Percentiles rank a stretch among this genome's conserved stretches.
Evolutionary conservation across 768 basidiomycete species (phyloP).

Genomic region (Pilatotrama ljubarskyi): DNA sequence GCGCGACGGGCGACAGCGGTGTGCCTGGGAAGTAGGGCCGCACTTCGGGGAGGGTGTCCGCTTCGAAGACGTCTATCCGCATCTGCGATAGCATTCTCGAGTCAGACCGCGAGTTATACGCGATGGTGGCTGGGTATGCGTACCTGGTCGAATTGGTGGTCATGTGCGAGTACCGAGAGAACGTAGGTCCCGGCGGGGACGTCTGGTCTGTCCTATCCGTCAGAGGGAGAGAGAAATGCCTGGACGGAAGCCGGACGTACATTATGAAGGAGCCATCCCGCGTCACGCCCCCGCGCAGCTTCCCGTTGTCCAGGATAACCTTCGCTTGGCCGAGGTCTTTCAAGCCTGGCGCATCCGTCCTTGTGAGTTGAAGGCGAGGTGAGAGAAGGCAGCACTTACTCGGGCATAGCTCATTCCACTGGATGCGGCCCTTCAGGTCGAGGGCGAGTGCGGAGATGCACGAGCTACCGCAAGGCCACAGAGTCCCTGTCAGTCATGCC

Average conservation of each 20-base stretch:
- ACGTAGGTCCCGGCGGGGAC: slow-evolving; percentile 71
- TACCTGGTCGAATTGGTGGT: slow-evolving; percentile 73
- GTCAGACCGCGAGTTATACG: background rate
- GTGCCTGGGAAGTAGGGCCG: slow-evolving; percentile 69
- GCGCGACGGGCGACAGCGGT: slow-evolving; percentile 58
- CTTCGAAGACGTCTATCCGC: slow-evolving; percentile 60
- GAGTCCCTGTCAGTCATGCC: background rate
- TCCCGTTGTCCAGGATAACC: slow-evolving; percentile 62
- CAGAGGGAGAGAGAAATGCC: background rate
- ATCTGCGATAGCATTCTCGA: slow-evolving; percentile 48
- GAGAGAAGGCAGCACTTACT: slow-evolving; percentile 38
- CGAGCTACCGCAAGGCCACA: slow-evolving; percentile 8
- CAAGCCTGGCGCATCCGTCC: slow-evolving; percentile 24
- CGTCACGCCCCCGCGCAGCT: slow-evolving; percentile 51
- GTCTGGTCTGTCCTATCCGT: slow-evolving; percentile 49
- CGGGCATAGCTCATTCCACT: slow-evolving; percentile 72
- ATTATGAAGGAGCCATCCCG: slow-evolving; percentile 65
- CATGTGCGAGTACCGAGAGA: slow-evolving; percentile 65
- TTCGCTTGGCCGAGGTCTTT: slow-evolving; percentile 53
- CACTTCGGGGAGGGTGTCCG: slow-evolving; percentile 49
- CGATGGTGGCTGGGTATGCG: background rate
- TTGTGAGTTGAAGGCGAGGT: no score
- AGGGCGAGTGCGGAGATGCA: slow-evolving; percentile 41
- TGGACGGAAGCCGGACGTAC: slow-evolving; percentile 41
- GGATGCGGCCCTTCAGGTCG: slow-evolving; percentile 61